Conservation (phyloP, 2,329 filamentous ascomycete species). For the Exutisphaerella laricina region DNA sequence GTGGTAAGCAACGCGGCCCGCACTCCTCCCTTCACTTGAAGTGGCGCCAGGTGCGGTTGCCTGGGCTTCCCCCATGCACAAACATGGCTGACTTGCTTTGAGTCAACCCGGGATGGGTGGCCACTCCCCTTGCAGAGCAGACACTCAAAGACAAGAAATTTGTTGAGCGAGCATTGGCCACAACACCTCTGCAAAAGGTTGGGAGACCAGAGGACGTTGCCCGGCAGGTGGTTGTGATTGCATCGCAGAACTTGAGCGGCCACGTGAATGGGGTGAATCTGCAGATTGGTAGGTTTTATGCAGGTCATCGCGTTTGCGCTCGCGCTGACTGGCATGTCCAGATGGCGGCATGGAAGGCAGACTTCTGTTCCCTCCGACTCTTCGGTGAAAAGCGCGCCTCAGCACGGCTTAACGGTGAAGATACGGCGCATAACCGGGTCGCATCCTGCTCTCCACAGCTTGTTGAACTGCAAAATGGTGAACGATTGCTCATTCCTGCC, state of each 20-base stretch:
- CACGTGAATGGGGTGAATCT: constrained; percentile 29
- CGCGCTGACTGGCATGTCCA: neutral
- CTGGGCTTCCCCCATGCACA: no score
- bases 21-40: no score
- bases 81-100: no score
- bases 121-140: constrained; percentile 16
- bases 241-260: constrained; percentile 25
- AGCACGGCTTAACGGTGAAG: no score
- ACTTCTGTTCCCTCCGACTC: constrained; percentile 6
- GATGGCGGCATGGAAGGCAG: constrained; percentile 10
- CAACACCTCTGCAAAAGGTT: constrained; percentile 31
- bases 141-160: constrained; percentile 26
- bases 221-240: constrained; percentile 27
- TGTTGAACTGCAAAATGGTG: no score
- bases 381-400: no score
- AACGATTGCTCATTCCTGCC: no score
- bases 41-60: no score
- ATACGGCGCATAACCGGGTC: neutral
- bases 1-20: no score
- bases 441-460: neutral
- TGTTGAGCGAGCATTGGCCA: constrained; percentile 28
- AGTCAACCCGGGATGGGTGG: constrained; percentile 30
- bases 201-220: constrained; percentile 26
- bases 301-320: neutral
- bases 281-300: constrained; percentile 12